Evolutionary conservation across 345 rosid genomes (phyloP).

Genomic region (Cardamine occulta): DNA sequence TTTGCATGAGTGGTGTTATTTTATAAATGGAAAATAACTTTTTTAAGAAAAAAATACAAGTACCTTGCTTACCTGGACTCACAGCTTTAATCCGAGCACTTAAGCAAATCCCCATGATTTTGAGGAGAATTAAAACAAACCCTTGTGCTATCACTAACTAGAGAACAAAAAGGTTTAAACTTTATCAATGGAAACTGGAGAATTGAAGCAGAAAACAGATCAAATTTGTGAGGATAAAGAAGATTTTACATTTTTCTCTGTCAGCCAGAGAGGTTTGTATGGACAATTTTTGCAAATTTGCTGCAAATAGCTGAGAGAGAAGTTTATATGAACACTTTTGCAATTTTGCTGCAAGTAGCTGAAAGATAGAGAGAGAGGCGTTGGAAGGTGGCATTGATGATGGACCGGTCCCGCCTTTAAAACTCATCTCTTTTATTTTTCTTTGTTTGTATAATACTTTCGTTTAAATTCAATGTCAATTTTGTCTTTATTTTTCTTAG

Average conservation of each 20-base stretch:
- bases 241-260: constrained; percentile 29
- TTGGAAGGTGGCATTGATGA: constrained; percentile 43
- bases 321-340: constrained; percentile 15
- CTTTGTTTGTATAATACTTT: background rate
- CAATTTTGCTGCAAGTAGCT: constrained; percentile 34
- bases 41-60: background rate
- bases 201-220: constrained; percentile 44
- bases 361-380: constrained; percentile 24
- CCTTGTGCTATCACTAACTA: constrained; percentile 39
- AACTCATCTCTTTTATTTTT: constrained; percentile 26
- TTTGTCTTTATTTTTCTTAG: background rate
- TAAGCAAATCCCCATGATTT: constrained; percentile 83
- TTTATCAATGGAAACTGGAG: constrained; percentile 23
- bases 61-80: constrained; percentile 76
- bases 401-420: constrained; percentile 44
- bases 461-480: background rate
- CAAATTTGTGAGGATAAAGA: constrained; percentile 30
- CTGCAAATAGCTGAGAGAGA: constrained; percentile 35
- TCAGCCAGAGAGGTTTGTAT: constrained; percentile 14
- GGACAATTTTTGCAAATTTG: constrained; percentile 22
- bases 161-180: constrained; percentile 2
- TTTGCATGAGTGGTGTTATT: constrained; percentile 8
- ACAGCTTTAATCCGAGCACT: constrained; percentile 89
- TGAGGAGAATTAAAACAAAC: constrained; percentile 28
- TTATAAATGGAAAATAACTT: background rate